phyloP scores from a whole-genome alignment of 768 basidiomycete species.

The Macrolepiota albuminosa region DNA sequence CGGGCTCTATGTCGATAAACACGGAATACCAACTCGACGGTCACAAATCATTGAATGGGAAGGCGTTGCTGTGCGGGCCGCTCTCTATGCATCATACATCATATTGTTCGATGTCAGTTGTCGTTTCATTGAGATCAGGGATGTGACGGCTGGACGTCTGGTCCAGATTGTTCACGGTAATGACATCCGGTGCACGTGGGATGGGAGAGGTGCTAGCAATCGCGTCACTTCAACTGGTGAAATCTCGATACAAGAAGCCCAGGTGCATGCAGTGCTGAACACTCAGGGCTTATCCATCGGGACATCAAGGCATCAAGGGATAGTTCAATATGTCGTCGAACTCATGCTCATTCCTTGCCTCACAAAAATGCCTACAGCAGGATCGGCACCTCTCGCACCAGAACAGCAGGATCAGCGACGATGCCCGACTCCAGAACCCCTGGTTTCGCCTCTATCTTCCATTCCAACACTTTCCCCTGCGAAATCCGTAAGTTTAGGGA shows the following conservation, averaged over 20 bases:
- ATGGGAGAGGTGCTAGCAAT: slow-evolving; percentile 58
- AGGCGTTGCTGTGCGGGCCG: slow-evolving; percentile 81
- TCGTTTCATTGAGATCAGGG: slow-evolving; percentile 87
- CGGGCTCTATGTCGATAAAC: slow-evolving; percentile 89
- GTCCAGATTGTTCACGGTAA: slow-evolving; percentile 81
- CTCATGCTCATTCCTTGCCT: not conserved
- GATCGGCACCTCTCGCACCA: too few species aligned
- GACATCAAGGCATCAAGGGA: not conserved
- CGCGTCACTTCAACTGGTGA: slow-evolving; percentile 43
- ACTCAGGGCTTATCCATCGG: not conserved
- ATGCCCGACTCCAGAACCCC: not conserved
- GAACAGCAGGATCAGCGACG: not conserved
- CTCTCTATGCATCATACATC: slow-evolving; percentile 85
- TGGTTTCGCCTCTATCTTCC: not conserved
- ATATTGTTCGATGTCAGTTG: slow-evolving; percentile 74
- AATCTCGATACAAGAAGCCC: not conserved
- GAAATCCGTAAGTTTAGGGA: not conserved
- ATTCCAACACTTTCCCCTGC: not conserved
- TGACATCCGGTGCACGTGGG: slow-evolving; percentile 86
- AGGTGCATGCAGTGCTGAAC: slow-evolving; percentile 7
- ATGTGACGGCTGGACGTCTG: slow-evolving; percentile 75
- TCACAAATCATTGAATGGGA: slow-evolving; percentile 90
- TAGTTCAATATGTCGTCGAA: slow-evolving; percentile 2
- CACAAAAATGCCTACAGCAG: not conserved
- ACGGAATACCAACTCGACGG: slow-evolving; percentile 70